Conservation (phyloP, 208 protist species). For the Leishmania major region DNA sequence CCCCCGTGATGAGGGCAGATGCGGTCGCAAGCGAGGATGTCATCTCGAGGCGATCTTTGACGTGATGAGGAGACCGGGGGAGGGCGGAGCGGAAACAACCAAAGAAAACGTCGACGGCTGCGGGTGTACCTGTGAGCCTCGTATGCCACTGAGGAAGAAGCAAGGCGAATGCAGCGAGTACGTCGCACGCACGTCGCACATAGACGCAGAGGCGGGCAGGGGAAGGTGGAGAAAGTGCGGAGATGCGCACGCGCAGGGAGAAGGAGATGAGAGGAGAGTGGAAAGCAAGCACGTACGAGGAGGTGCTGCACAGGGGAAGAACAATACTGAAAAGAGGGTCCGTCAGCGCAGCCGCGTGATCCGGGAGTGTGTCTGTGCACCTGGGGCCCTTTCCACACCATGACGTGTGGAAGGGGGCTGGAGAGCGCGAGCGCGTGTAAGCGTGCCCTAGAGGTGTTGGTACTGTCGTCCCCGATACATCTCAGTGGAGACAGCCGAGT, state of each 20-base stretch:
- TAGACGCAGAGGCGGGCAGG: not conserved
- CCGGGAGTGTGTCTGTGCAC: not conserved
- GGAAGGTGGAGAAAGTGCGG: not conserved
- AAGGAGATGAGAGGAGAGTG: not conserved
- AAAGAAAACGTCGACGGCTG: too few relatives aligned
- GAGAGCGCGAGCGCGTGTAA: not conserved
- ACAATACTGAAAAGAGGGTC: not conserved
- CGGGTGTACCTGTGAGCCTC: not conserved
- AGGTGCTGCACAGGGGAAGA: not conserved
- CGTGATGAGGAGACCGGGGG: not conserved
- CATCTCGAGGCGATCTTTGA: not conserved
- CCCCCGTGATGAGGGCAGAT: slow-evolving; percentile 35
- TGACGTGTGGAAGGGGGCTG: not conserved
- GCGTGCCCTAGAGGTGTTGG: not conserved
- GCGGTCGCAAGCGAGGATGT: not conserved
- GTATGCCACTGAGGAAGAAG: not conserved
- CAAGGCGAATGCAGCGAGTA: not conserved
- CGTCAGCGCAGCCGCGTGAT: not conserved
- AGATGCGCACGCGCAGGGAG: not conserved
- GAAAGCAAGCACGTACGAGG: not conserved
- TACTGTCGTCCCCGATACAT: not conserved
- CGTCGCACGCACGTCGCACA: not conserved
- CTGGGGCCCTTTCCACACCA: not conserved
- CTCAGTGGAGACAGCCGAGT: not conserved
- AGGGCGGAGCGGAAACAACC: not conserved